Base-by-base conservation (phyloP, 2,329 filamentous ascomycete genomes). In the Colletotrichum orchidophilum region DNA sequence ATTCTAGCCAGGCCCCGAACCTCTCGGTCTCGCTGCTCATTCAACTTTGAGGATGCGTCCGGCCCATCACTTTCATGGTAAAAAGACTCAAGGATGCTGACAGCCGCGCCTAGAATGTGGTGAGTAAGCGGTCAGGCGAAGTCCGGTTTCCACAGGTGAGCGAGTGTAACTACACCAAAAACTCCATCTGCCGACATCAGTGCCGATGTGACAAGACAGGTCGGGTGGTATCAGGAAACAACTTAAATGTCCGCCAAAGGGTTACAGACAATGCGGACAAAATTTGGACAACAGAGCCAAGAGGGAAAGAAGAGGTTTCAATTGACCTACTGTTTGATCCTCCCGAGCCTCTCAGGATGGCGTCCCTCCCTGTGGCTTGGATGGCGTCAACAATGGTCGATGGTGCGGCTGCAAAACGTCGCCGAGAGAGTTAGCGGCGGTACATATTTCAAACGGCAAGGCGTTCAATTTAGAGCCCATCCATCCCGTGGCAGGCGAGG, bases 41-140 rank as follows among this genome's bases (percentile, higher is more conserved):
- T 78, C 58, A 73, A 76, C 63, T 76, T 77, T 73, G 76, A 73
- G n/a, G 78, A 73, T 29, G 79, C 76, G 52, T 75, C 77, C 66
- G 91, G n/a, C n/a, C 42, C 87, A 24, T 53, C 54, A n/a, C 69
- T 50, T 54, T 49, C 55, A 27, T 94, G 91, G 76, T 84, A 78
- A 75, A 87, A 91, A 67, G 94, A 97, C 85, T 99, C 96, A 72
- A 99, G 90, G 78, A 99, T 98, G 83, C 95, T 97, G 53, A 99
- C 96, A 54, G 96, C 94, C 33, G 95, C 94, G 79, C 90, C 93
- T 90, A 75, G 26, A 52, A 31, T 15, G 35, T 63, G 15, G 39
- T 57, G 64, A 71, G 63, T 68, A 55, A 68, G 68, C 63, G 33
- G 42, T 42, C 52, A 35, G 35, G n/a, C 12, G n/a, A 35, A 18